Evolutionary conservation across 495 filamentous ascomycete genomes (phyloP), one percentile per base, ranked within the genome.

Genomic region (Xylaria acuta): DNA sequence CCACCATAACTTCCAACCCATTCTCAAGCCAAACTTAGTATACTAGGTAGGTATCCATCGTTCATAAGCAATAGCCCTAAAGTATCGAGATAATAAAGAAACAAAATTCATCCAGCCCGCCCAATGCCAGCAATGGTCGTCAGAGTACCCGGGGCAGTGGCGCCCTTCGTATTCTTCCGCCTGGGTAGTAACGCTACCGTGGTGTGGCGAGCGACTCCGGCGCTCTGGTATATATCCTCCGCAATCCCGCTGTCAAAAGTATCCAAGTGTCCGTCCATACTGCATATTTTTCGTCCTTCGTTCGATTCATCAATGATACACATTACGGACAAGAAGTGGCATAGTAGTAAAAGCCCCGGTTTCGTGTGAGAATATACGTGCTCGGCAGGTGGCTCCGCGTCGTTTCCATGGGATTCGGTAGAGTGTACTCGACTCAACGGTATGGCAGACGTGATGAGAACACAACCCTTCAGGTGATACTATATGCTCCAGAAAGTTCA

Each of bases 401-500:
- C 53, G 27, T 22, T 60, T 66, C 63, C 67, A 68, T 67, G 30
- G 54, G 69, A 36, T 70, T 63, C n/a, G 66, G 67, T 64, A 30
- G 54, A 56, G 60, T 69, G 32, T 70, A 49, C 47, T 64, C 72
- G 62, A 45, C 59, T 47, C 25, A 70, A 56, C 41, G 51, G 63
- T 49, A 65, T 43, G 74, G 54, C 67, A 73, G 65, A 72, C 75
- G 73, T 69, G 56, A 58, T 25, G 49, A 70, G 72, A 62, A 73
- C 70, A 71, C 41, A 69, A 67, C 32, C 70, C 71, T 64, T 74
- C 54, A 78, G 75, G 69, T 76, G 43, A 75, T 79, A 73, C 77
- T 79, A 79, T 78, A 79, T 79, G 70, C 77, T 79, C 77, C 76
- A 75, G 74, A 79, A 74, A 76, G 77, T 79, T 79, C 77, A 79